phyloP scores from a whole-genome alignment of 768 basidiomycete species.

The Suillus lakei region DNA sequence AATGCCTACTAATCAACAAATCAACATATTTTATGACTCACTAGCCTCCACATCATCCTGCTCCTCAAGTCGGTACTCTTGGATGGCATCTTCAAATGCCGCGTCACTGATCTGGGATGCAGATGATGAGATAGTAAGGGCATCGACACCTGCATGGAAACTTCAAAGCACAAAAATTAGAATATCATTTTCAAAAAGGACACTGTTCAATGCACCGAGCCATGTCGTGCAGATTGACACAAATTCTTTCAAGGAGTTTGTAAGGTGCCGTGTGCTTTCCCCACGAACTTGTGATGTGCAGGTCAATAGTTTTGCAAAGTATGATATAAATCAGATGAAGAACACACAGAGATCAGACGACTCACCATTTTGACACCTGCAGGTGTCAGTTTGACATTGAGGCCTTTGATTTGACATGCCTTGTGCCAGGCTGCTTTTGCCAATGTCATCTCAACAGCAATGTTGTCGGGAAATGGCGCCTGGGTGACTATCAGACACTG shows the following conservation, averaged over 20 bases:
- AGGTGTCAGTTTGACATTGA: too few species aligned
- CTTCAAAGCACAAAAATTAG: not conserved
- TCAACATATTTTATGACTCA: not conserved
- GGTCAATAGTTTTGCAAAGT: too few species aligned
- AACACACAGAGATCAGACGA: too few species aligned
- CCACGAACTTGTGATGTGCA: too few species aligned
- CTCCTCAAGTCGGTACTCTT: constrained; percentile 7
- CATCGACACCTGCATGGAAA: constrained; percentile 5
- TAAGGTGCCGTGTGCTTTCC: too few species aligned
- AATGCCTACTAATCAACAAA: not conserved
- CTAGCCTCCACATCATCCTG: constrained; percentile 1
- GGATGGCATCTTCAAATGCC: not conserved
- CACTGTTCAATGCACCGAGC: constrained; percentile 1
- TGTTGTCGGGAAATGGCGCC: too few species aligned
- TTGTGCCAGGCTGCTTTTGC: too few species aligned
- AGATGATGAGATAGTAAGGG: not conserved
- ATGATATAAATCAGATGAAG: too few species aligned
- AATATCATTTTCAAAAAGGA: not conserved
- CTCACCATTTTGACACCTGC: too few species aligned
- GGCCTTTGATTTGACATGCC: too few species aligned
- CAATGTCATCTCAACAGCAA: too few species aligned
- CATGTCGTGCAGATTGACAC: not conserved
- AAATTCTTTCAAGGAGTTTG: constrained; percentile 1
- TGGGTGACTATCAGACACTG: too few species aligned
- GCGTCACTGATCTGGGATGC: not conserved